A percentile compares a stretch with the other conserved stretches of the same genome.
These are phyloP conservation scores for Aciculosporium take DNA, from an alignment of 2,329 filamentous ascomycete genomes.

Conservation along the genomic window DNA sequence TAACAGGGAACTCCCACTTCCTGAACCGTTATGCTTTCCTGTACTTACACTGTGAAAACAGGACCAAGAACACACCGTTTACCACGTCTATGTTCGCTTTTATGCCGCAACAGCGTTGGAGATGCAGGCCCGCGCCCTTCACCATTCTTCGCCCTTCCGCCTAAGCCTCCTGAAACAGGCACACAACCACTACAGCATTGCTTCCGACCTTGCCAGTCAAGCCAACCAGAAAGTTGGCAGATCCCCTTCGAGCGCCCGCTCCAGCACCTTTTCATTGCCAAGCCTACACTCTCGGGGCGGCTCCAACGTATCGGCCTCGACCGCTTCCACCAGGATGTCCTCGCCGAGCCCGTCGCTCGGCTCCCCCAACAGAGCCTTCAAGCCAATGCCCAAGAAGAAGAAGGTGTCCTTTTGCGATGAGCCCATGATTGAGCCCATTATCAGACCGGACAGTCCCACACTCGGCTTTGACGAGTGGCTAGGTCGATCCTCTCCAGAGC, in stretches of 20 bases:
- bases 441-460: slow-evolving; percentile 46
- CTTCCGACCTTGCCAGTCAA: slow-evolving; percentile 29
- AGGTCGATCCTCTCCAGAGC: slow-evolving; percentile 9
- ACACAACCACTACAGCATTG: slow-evolving; percentile 35
- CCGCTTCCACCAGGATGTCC: slow-evolving; percentile 28
- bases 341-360: slow-evolving; percentile 30
- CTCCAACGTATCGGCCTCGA: slow-evolving; percentile 31
- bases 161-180: slow-evolving; percentile 36
- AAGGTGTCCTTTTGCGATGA: slow-evolving; percentile 23
- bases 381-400: slow-evolving; percentile 20
- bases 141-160: slow-evolving; percentile 30
- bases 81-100: slow-evolving; percentile 45
- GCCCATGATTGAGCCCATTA: slow-evolving; percentile 28
- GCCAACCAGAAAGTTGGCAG: slow-evolving; percentile 30
- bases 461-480: slow-evolving; percentile 38
- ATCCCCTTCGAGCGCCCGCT: slow-evolving; percentile 25
- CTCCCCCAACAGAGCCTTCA: slow-evolving; percentile 8
- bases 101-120: slow-evolving; percentile 48
- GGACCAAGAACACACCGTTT: slow-evolving; percentile 33
- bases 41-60: slow-evolving; percentile 1
- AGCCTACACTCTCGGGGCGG: slow-evolving; percentile 32
- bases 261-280: slow-evolving; percentile 21
- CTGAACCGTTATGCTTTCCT: not conserved
- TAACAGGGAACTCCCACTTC: not conserved
- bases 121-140: slow-evolving; percentile 37